Base-by-base conservation (phyloP, 768 basidiomycete genomes). In the Hypholoma sublateritium region DNA sequence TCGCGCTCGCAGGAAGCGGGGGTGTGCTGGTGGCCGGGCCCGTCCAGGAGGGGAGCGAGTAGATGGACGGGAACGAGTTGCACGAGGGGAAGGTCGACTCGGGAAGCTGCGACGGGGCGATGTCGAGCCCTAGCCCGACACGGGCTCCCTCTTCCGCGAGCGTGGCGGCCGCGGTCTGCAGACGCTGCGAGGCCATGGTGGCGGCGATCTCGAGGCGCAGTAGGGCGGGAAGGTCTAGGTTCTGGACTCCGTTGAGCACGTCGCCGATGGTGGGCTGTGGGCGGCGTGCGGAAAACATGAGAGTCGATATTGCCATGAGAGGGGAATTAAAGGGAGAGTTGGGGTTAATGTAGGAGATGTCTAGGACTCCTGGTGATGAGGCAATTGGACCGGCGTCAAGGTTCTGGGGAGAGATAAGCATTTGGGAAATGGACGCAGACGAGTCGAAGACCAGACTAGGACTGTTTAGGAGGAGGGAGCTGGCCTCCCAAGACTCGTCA, bases 131-230 rank as follows among this genome's bases (percentile, higher is more conserved):
- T 14, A 53, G 42, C 19, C 48, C 50, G 17, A 46, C 24, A 4
- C 9, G 39, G 17, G 17, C 11, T 5, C 39, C 16, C 17, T 41
- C 16, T 36, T 14, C 50, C 21, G 35, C 50, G 24, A n/a, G 50
- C n/a, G 55, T 3, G 32, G 39, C 8, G 19, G 21, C 13, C 36
- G 32, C 47, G 36, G 37, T 17, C 52, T 44, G 50, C 16, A 25
- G 49, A 5, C 53, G 53, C 3, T 41, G 54, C 22, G 19, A 22
- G 21, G 36, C 16, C 16, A 39, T 14, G 9, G 35, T 41, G 16
- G 59, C 54, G 25, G 63, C 59, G 8, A 62, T 24, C 37, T 65
- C 63, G 8, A 65, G 50, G 11, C 61, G 63, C 41, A 65, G 57
- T 17, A 64, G 28, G 41, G 50, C 22, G 11, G 60, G 58, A 22